phyloP scores from a whole-genome alignment of 2,329 filamentous ascomycete species.

The Chaetomiaceae sp. region DNA sequence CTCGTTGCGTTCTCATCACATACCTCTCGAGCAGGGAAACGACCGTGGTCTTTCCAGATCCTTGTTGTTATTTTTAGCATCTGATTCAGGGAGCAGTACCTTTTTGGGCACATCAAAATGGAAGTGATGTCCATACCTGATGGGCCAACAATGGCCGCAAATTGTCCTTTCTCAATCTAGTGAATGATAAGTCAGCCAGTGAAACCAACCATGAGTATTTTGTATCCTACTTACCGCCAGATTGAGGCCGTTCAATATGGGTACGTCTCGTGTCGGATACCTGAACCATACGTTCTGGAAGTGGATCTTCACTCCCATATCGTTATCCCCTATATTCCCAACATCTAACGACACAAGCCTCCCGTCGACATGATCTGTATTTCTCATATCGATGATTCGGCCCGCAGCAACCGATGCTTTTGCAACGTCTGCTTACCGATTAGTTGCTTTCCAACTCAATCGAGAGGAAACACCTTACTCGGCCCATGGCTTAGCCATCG shows the following conservation, averaged over 20 bases:
- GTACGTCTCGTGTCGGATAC: conserved; percentile 65
- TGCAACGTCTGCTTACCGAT: conserved; percentile 28
- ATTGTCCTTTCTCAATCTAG: conserved; percentile 31
- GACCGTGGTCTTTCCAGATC: conserved; percentile 37
- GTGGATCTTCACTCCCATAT: conserved; percentile 47
- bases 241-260: conserved; percentile 62
- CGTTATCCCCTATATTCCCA: conserved; percentile 28
- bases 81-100: neutral
- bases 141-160: conserved; percentile 33
- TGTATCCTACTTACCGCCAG: conserved; percentile 44
- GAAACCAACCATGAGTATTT: no score
- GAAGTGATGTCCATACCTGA: conserved; percentile 23
- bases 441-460: neutral
- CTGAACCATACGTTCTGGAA: conserved; percentile 66
- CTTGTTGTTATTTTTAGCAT: conserved; percentile 4
- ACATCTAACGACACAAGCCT: conserved; percentile 27
- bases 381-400: conserved; percentile 31
- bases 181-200: neutral
- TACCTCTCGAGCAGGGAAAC: conserved; percentile 46
- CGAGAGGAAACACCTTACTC: conserved; percentile 21
- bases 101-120: neutral
- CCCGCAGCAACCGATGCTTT: conserved; percentile 32
- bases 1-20: neutral
- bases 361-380: conserved; percentile 22
- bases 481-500: conserved; percentile 33